A percentile compares a stretch with the other conserved stretches of the same genome.
Evolutionary conservation across 345 rosid genomes (phyloP).

Genomic region (Syzygium jambos): DNA sequence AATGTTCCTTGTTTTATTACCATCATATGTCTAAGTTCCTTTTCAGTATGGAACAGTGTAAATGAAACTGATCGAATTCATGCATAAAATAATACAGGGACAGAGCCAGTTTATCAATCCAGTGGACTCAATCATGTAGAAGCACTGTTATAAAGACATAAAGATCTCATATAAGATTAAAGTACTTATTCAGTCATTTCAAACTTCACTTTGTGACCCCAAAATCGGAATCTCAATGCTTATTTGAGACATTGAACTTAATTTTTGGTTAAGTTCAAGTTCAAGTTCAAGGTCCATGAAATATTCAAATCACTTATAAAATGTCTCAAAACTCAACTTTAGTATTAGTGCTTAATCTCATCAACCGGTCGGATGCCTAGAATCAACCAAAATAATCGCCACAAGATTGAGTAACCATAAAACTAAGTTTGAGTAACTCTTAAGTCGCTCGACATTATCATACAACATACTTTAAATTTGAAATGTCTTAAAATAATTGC

Average conservation of each 20-base stretch:
- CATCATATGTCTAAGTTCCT: not conserved
- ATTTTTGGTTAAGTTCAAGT: not conserved
- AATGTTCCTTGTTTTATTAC: not conserved
- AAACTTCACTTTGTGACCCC: not conserved
- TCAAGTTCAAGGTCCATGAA: not conserved
- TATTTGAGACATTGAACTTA: not conserved
- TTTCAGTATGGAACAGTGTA: not conserved
- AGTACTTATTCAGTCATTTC: not conserved
- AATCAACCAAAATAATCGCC: not conserved
- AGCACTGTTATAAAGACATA: not conserved
- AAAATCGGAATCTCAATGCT: not conserved
- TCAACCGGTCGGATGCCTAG: not conserved
- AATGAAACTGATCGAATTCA: not conserved
- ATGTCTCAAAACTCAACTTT: not conserved
- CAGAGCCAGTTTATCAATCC: not conserved
- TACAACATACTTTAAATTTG: not conserved
- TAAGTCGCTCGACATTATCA: not conserved
- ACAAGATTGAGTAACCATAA: not conserved
- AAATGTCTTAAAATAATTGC: not conserved
- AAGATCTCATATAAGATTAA: not conserved
- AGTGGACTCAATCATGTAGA: not conserved
- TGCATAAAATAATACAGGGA: not conserved
- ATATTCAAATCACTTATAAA: not conserved
- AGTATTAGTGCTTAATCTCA: not conserved
- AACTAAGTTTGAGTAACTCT: not conserved